Base-by-base conservation (phyloP, 768 basidiomycete species). In the Dioszegia aurantiaca region DNA sequence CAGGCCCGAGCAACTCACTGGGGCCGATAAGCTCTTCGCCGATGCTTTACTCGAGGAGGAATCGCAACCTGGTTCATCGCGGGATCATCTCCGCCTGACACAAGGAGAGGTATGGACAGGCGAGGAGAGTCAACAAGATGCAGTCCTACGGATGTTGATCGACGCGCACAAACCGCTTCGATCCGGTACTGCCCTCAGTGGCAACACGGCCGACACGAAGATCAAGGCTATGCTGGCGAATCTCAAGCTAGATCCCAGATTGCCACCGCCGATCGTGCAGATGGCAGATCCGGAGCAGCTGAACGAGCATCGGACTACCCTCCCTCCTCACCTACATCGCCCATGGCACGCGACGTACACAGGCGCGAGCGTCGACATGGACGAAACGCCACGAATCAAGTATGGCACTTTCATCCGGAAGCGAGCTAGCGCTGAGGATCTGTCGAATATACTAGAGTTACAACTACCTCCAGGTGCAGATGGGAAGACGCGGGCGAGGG, bases 61-160 rank as follows among this genome's bases (percentile, higher is more conserved):
- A 26, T 11, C 26, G 0, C 28, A 45, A 10, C 59, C 64, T 33
- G 56, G 64, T 4, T 58, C 55, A 2, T 61, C 67, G 49, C 60
- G 70, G 26, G 63, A 75, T 53, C 65, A 62, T 51, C 76, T 61
- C 28, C 63, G 80, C 47, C 79, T 82, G 62, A 78, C 76, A 46
- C 80, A 82, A 64, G 78, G 86, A 31, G 79, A 82, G 56, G 86
- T 89, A 69, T 90, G 88, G 89, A 83, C 82, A 1, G 88, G 88
- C 0, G 87, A 90, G 11, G 89, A 90, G 74, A 79, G 81, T 6
- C 79, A 83, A 1, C 78, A 84, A 53, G 85, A 88, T 76, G 82
- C 85, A 0, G 85, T 91, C 0, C 79, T 89, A 17, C 82, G 89
- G 21, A 91, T 93, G 88, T 81, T 91, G 4, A 81, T 90, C 31